Evolutionary conservation across 768 basidiomycete species (phyloP), one percentile per base, ranked within the genome.

Genomic region (Lentinula edodes): DNA sequence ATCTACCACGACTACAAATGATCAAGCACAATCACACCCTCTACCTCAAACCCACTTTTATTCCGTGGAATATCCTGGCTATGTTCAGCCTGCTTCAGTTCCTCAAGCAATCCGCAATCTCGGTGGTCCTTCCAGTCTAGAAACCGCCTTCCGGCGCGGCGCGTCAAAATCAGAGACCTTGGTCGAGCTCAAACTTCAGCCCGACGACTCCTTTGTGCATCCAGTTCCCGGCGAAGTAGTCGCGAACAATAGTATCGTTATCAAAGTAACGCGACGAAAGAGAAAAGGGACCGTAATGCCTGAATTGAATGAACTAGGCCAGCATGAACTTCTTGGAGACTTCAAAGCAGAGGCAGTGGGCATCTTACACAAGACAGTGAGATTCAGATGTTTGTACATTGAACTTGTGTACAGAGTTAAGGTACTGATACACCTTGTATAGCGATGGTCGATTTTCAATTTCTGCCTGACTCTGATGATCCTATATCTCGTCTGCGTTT

Each of bases 371-470:
- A 93, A 90, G 75, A 92, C 93, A 3, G 89, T 86, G 56, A 82
- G 96, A 58, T 98, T 98, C 76, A 83, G 95, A 74, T 89, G 96
- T 95, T 69, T 74, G 89, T 78, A 9, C 28, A 18, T 13, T 45
- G 41, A 59, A 8, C 45, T 16, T 23, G 28, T 62, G 16, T 7
- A 34, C 38, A 39, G 18, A 28, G 35, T 1, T 32, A 2, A 13
- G 38, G n/a, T 15, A 10, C 52, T 45, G 16, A 34, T 41, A 6
- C 3, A 4, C 7, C 34, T 6, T 28, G 61, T n/a, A 23, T 61
- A 98, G 96, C 87, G 61, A 93, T 98, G 91, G 91, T 88, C 42
- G 96, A 98, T 72, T 97, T 86, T 70, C 95, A 97, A 72, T 97
- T 87, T 72, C 83, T 87, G 63, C 93, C 93, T 1, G 79, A 89